A percentile compares a stretch with the other conserved stretches of the same genome.
Evolutionary conservation across 75 land plant genomes (phyloP).

Genomic region (Pinus albicaulis): DNA sequence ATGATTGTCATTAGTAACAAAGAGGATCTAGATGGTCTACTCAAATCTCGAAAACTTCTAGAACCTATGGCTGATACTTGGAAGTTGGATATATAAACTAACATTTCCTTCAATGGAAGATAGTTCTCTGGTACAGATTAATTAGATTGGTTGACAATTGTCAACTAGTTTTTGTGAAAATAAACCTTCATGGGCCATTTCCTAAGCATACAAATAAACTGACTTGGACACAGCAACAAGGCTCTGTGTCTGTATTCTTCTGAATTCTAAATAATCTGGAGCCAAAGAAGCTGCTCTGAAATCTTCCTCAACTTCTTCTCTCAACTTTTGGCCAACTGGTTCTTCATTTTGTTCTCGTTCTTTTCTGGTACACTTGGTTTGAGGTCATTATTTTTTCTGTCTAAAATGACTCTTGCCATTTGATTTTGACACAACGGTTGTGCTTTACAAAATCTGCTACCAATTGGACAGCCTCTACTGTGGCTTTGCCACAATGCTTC

Average conservation of each 20-base stretch:
- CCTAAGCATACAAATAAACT: slow-evolving; percentile 23
- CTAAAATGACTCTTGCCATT: no score
- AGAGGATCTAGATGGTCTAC: background rate
- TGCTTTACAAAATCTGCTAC: slow-evolving; percentile 82
- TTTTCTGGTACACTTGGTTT: no score
- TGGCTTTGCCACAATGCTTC: slow-evolving; percentile 95
- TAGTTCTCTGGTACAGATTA: slow-evolving; percentile 23
- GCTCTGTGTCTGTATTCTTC: no score
- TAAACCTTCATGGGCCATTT: slow-evolving; percentile 87
- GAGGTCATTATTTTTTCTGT: no score
- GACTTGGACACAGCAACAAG: no score
- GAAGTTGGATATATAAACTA: slow-evolving; percentile 60
- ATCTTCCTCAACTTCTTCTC: no score
- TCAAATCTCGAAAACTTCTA: slow-evolving; percentile 34
- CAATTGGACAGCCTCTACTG: slow-evolving; percentile 87
- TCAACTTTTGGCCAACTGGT: no score
- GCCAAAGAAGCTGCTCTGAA: no score
- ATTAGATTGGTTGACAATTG: slow-evolving; percentile 1
- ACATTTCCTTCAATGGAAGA: slow-evolving; percentile 65
- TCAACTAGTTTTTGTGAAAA: slow-evolving; percentile 41
- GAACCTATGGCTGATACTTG: slow-evolving; percentile 63
- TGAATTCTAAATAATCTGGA: no score
- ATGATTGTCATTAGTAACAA: no score
- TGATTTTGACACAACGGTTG: slow-evolving; percentile 30
- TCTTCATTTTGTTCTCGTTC: no score